Base-by-base conservation (phyloP, 495 filamentous ascomycete genomes). In the Trichocladium antarcticum region DNA sequence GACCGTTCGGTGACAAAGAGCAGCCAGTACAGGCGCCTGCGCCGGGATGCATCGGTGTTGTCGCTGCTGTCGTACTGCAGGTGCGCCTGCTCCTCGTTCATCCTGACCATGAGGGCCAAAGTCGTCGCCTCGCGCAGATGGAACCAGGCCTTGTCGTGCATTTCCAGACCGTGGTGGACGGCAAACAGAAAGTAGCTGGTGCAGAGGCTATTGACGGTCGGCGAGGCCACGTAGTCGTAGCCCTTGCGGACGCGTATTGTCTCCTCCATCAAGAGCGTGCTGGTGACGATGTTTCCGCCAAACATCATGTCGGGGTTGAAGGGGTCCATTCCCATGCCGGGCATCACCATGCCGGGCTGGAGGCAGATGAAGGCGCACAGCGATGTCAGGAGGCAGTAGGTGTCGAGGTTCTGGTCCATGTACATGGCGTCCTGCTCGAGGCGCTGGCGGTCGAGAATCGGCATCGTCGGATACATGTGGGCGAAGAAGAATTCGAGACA, bases 321-420 rank as follows among this genome's bases (percentile, higher is more conserved):
- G 39, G 76, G 74, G 41, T 81, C 69, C 42, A 54, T 54, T 29
- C 51, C 45, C 17, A 47, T 47, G 6, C 70, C 62, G 0, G 76
- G 74, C 21, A 77, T 68, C 4, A 69, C 74, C 69, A 90, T 87
- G 47, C 83, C 79, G 0, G 87, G 81, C 58, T 94, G 88, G 17
- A 92, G 85, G 69, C 89, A 79, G 57, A 89, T 87, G 57, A 85
- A 89, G 1, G 85, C 84, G 58, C 84, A 92, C 2, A 95, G 65
- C 6, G 87, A 80, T 2, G 79, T 79, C 32, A 95, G 62, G 32
- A 93, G 77, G 39, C 85, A 87, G 66, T 95, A 94, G 11, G 82
- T 75, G 50, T 84, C 83, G 17, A 78, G 63, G n/a, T 78, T 80
- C 36, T 69, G 78, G 60, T 77, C 81, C 66, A 77, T 78, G 62